Evolutionary conservation across 176 grass and related monocot genomes (phyloP).

Genomic region (Chrysopogon serrulatus): DNA sequence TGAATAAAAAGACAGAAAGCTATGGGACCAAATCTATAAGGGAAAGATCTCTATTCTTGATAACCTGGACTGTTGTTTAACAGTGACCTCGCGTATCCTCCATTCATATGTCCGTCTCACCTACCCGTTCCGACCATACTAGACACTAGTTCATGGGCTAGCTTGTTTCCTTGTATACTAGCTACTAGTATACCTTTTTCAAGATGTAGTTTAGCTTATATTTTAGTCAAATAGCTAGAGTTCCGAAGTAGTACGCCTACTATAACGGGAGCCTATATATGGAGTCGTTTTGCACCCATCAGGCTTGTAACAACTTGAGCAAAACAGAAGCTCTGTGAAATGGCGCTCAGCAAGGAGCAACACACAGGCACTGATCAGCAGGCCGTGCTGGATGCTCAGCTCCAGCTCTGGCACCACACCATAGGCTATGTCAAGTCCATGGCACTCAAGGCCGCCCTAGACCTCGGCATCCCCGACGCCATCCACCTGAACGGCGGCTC

Average conservation of each 20-base stretch:
- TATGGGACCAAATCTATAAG: no score
- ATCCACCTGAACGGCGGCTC: slow-evolving; percentile 1
- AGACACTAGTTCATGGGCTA: neutral
- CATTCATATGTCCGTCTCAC: no score
- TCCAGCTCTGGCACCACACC: neutral
- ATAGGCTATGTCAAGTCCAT: slow-evolving; percentile 11
- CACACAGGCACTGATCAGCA: neutral
- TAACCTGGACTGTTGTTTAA: no score
- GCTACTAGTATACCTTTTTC: neutral
- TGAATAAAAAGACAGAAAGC: no score
- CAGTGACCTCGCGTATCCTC: no score
- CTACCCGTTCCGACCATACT: no score
- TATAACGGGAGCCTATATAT: no score
- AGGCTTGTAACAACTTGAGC: no score
- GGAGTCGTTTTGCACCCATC: no score
- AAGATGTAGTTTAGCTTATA: neutral
- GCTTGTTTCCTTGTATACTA: neutral
- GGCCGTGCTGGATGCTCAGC: neutral
- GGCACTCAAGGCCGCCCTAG: slow-evolving; percentile 11
- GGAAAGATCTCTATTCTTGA: no score
- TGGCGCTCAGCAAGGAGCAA: neutral
- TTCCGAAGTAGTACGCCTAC: no score
- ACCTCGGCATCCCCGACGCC: slow-evolving; percentile 7
- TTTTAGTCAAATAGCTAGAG: neutral
- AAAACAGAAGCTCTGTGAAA: no score